These are phyloP conservation scores for Hypoxylon sp. DNA, from an alignment of 2,329 filamentous ascomycete species.

Conservation along the genomic window DNA sequence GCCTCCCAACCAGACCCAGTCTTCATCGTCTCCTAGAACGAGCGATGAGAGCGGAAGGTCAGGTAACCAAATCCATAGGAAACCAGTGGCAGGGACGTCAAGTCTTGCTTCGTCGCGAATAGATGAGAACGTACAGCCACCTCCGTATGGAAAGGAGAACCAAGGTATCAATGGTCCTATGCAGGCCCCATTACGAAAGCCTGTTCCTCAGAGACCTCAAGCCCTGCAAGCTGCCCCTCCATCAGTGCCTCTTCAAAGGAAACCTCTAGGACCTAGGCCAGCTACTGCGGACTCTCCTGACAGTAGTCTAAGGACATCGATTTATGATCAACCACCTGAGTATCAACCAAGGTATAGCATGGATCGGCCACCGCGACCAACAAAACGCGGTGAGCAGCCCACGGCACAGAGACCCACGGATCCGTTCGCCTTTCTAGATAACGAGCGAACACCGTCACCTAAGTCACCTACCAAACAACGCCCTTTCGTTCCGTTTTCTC, in stretches of 20 bases:
- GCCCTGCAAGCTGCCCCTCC: constrained; percentile 24
- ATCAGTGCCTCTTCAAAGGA: constrained; percentile 35
- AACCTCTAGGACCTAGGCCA: constrained; percentile 46
- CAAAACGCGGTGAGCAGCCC: constrained; percentile 33
- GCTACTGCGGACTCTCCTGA: constrained; percentile 25
- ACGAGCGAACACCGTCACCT: constrained; percentile 57
- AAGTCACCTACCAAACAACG: constrained; percentile 58
- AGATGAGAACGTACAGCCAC: constrained; percentile 27
- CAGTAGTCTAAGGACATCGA: constrained; percentile 22
- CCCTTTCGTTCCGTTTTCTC: constrained; percentile 63
- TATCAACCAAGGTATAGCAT: constrained; percentile 37
- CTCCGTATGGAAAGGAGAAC: constrained; percentile 48
- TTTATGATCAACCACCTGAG: constrained; percentile 30
- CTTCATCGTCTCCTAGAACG: constrained; percentile 58
- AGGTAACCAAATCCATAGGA: constrained; percentile 63
- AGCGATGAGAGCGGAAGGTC: constrained; percentile 62
- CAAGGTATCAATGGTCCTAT: constrained; percentile 25
- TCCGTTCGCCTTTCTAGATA: constrained; percentile 17
- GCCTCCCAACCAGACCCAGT: constrained; percentile 49
- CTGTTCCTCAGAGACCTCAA: constrained; percentile 26
- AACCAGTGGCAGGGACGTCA: constrained; percentile 61
- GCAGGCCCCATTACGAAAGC: constrained; percentile 40
- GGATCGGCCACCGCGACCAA: constrained; percentile 39
- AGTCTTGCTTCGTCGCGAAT: constrained; percentile 40
- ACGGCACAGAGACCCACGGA: neutral